Evolutionary conservation across 306 rosid genomes (phyloP).

Genomic region (Aeschynomene evenia): DNA sequence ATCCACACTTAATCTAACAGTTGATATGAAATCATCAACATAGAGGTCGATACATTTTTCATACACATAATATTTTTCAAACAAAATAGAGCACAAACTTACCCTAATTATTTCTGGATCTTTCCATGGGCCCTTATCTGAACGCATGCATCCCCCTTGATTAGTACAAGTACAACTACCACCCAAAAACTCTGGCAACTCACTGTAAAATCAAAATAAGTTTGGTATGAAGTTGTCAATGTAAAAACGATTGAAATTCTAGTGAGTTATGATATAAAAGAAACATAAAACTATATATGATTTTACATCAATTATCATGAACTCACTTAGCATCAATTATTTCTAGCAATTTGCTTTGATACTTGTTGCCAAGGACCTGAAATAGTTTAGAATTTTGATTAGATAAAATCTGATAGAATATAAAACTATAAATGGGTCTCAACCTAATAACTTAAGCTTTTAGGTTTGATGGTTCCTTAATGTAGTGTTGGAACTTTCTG

Average conservation of each 20-base stretch:
- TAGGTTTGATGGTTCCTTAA: too few species aligned
- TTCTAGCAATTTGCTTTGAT: constrained; percentile 90
- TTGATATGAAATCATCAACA: too few species aligned
- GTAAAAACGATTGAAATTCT: not conserved
- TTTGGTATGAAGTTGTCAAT: constrained; percentile 3
- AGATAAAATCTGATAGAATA: too few species aligned
- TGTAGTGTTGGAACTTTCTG: too few species aligned
- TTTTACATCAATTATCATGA: not conserved
- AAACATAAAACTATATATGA: too few species aligned
- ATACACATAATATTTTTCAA: too few species aligned
- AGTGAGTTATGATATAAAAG: not conserved
- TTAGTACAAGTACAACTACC: constrained; percentile 87
- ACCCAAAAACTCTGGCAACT: constrained; percentile 90
- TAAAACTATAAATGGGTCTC: too few species aligned
- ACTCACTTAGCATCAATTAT: constrained; percentile 81
- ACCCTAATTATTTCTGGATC: constrained; percentile 62
- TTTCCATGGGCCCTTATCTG: constrained; percentile 98
- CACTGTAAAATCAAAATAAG: constrained; percentile 49
- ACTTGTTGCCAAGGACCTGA: constrained; percentile 94
- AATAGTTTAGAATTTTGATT: constrained; percentile 27
- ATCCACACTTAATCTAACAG: too few species aligned
- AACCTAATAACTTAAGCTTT: too few species aligned
- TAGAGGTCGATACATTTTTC: too few species aligned
- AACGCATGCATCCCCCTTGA: constrained; percentile 90
- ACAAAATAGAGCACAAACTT: too few species aligned